A percentile compares a stretch with the other conserved stretches of the same genome.
These are phyloP conservation scores for Nakazawaea molendinolei DNA, from an alignment of 805 yeast species.

Conservation along the genomic window DNA sequence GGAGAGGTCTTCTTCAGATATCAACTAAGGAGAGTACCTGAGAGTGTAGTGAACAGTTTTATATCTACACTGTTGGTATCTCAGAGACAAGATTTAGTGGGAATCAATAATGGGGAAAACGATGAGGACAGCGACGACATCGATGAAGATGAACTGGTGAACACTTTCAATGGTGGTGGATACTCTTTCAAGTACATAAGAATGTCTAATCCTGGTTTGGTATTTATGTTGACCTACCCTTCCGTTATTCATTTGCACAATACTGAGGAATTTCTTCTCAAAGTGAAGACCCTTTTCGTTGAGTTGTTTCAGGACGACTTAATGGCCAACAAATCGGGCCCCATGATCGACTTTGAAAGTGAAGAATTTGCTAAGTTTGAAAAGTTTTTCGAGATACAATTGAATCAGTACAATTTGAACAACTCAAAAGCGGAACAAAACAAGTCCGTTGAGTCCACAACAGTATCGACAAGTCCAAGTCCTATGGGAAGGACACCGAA, in stretches of 20 bases:
- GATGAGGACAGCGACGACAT: slow-evolving; percentile 19
- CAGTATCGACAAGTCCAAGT: slow-evolving; percentile 3
- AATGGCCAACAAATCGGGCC: slow-evolving; percentile 22
- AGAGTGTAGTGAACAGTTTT: slow-evolving; percentile 36
- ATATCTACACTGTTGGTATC: slow-evolving; percentile 43
- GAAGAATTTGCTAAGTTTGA: slow-evolving; percentile 26
- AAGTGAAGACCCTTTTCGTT: slow-evolving; percentile 22
- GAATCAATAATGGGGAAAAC: slow-evolving; percentile 18
- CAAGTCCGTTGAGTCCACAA: slow-evolving; percentile 9
- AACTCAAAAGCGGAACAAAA: too few species aligned
- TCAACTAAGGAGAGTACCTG: slow-evolving; percentile 33
- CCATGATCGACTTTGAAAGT: slow-evolving; percentile 21
- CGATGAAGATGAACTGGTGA: slow-evolving; percentile 15
- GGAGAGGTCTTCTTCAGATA: slow-evolving; percentile 48
- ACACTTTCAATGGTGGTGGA: slow-evolving; percentile 28
- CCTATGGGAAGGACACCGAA: too few species aligned
- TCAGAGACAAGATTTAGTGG: slow-evolving; percentile 22
- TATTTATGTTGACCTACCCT: slow-evolving; percentile 36
- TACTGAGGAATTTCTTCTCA: slow-evolving; percentile 27
- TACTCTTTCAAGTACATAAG: slow-evolving; percentile 39
- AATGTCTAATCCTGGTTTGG: slow-evolving; percentile 35
- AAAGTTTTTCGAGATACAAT: slow-evolving; percentile 33
- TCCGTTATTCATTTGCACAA: slow-evolving; percentile 27
- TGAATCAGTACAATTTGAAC: slow-evolving; percentile 22
- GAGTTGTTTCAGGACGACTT: slow-evolving; percentile 23